Evolutionary conservation across 2,329 filamentous ascomycete genomes (phyloP).

Genomic region (Fusarium clavum): DNA sequence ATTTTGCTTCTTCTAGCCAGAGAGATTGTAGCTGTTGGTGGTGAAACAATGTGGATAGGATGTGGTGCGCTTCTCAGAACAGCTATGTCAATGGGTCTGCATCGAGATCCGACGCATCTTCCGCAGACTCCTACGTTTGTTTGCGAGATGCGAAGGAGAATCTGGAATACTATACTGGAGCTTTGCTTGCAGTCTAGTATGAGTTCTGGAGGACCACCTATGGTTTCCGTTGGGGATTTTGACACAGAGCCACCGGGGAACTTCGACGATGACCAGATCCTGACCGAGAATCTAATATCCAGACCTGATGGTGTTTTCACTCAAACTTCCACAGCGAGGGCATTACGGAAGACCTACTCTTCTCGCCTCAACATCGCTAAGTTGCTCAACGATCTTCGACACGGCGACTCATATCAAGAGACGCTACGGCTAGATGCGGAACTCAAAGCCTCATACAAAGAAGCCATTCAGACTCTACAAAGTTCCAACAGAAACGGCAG

Average conservation of each 20-base stretch:
- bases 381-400: constrained; percentile 58
- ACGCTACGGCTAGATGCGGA: constrained; percentile 58
- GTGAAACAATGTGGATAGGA: constrained; percentile 62
- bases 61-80: constrained; percentile 58
- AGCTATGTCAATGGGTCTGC: constrained; percentile 63
- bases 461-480: constrained; percentile 51
- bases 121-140: constrained; percentile 51
- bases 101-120: constrained; percentile 59
- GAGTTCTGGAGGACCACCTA: constrained; percentile 58
- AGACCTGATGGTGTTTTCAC: constrained; percentile 54
- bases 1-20: constrained; percentile 59
- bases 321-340: constrained; percentile 55
- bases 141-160: constrained; percentile 60
- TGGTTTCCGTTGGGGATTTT: constrained; percentile 59
- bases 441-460: constrained; percentile 57
- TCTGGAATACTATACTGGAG: constrained; percentile 67
- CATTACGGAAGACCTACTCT: constrained; percentile 57
- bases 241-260: constrained; percentile 63
- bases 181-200: constrained; percentile 59
- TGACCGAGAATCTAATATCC: constrained; percentile 45
- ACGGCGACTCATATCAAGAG: constrained; percentile 56
- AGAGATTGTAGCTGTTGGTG: constrained; percentile 53
- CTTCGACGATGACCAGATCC: constrained; percentile 62
- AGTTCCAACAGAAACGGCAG: constrained; percentile 29
- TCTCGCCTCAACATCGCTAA: constrained; percentile 57